phyloP scores from a whole-genome alignment of 2,329 filamentous ascomycete species.

The Aureobasidium sp. region DNA sequence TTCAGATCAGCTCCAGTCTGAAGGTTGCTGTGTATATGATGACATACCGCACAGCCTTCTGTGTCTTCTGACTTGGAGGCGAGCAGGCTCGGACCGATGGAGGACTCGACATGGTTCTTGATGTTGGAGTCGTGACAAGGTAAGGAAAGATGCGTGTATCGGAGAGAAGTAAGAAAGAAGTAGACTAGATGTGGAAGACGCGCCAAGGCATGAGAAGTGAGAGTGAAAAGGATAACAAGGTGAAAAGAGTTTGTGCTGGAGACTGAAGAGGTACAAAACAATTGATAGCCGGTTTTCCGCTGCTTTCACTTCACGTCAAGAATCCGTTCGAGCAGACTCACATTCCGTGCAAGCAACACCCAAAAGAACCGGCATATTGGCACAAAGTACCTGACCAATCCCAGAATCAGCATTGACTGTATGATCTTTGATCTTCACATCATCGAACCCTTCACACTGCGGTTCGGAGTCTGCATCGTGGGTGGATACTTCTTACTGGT shows the following conservation, averaged over 20 bases:
- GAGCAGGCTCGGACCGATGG: not conserved
- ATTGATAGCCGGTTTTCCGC: too few relatives aligned
- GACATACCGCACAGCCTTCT: not conserved
- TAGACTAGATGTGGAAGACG: not conserved
- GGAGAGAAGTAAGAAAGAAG: not conserved
- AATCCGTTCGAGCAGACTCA: not conserved
- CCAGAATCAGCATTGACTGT: not conserved
- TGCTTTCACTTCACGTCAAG: not conserved
- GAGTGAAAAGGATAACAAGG: not conserved
- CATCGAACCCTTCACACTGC: not conserved
- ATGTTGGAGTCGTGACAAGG: not conserved
- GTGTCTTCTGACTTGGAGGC: not conserved
- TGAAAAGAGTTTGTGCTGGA: too few relatives aligned
- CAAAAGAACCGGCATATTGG: not conserved
- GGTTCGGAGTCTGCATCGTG: not conserved
- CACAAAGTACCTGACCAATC: not conserved
- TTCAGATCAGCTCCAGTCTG: not conserved
- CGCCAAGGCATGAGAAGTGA: not conserved
- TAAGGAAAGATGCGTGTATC: not conserved
- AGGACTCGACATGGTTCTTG: not conserved
- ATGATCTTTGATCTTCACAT: not conserved
- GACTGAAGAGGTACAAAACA: too few relatives aligned
- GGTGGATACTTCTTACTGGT: conserved; percentile 24
- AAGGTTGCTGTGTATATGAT: not conserved
- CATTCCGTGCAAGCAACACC: conserved; percentile 18